Percentiles rank a stretch among this genome's conserved stretches.
phyloP scores from a whole-genome alignment of 169 alveolate genomes.

The Eimeria acervulina region DNA sequence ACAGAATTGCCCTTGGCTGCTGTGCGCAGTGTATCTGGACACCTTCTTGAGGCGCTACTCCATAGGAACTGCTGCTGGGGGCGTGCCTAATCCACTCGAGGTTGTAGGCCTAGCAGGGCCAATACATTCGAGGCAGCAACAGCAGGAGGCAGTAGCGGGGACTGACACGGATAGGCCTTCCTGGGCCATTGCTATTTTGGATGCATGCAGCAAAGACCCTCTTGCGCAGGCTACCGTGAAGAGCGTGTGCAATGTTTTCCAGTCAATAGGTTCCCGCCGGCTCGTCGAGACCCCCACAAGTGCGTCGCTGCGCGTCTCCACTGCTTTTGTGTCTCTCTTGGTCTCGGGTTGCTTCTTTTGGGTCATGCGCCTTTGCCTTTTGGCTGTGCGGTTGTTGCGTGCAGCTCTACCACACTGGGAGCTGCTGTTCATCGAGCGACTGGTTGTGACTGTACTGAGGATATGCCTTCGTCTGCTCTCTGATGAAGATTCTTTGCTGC shows the following conservation, averaged over 20 bases:
- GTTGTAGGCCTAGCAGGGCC: conserved; percentile 56
- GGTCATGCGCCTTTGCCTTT: not conserved
- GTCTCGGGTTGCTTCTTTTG: not conserved
- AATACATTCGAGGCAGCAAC: not conserved
- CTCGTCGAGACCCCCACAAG: conserved; percentile 69
- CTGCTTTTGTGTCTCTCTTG: not conserved
- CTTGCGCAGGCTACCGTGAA: conserved; percentile 56
- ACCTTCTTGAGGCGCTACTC: conserved; percentile 71
- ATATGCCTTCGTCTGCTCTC: conserved; percentile 58
- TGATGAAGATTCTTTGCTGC: conserved; percentile 59
- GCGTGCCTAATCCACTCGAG: conserved; percentile 65
- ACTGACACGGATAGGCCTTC: not conserved
- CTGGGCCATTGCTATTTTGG: conserved; percentile 35
- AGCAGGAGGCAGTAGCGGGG: conserved; percentile 61
- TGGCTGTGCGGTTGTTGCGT: not conserved
- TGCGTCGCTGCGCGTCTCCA: conserved; percentile 8
- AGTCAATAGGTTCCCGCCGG: conserved; percentile 62
- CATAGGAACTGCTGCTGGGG: conserved; percentile 60
- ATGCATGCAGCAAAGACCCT: conserved; percentile 69
- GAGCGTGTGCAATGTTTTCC: conserved; percentile 61
- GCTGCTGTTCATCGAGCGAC: conserved; percentile 82
- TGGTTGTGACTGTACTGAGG: conserved; percentile 75
- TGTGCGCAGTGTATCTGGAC: conserved; percentile 69
- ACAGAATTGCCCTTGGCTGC: conserved; percentile 53
- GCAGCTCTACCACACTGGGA: conserved; percentile 78